Evolutionary conservation across 2,329 filamentous ascomycete genomes (phyloP).

Genomic region (Aspergillus aculeatus): DNA sequence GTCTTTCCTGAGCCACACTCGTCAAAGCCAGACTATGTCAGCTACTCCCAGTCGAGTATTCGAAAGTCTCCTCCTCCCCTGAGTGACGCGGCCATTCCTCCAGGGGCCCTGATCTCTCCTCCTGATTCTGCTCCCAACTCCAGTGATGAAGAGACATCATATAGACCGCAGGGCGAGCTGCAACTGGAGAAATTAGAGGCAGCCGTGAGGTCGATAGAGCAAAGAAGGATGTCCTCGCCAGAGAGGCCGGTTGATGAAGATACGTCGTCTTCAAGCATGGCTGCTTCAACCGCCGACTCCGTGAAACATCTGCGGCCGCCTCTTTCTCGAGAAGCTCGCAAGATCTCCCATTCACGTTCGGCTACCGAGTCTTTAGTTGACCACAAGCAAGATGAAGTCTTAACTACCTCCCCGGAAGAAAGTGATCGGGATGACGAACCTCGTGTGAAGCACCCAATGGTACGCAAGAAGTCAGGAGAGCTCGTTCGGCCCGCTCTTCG

Average conservation of each 20-base stretch:
- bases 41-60: constrained; percentile 59
- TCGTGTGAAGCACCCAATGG: constrained; percentile 78
- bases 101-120: constrained; percentile 83
- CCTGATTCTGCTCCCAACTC: constrained; percentile 80
- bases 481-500: constrained; percentile 89
- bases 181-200: constrained; percentile 69
- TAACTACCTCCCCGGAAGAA: constrained; percentile 46
- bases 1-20: constrained; percentile 28
- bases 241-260: constrained; percentile 24
- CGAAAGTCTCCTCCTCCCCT: constrained; percentile 82
- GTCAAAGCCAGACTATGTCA: constrained; percentile 21
- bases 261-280: constrained; percentile 32
- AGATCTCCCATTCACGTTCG: constrained; percentile 62
- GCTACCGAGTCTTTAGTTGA: constrained; percentile 56
- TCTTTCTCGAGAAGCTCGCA: constrained; percentile 56
- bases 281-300: constrained; percentile 18
- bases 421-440: constrained; percentile 61
- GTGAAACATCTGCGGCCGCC: constrained; percentile 34
- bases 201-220: constrained; percentile 75
- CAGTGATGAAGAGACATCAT: constrained; percentile 68
- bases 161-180: constrained; percentile 46
- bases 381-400: constrained; percentile 43
- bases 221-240: constrained; percentile 30
- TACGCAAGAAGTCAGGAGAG: constrained; percentile 97
- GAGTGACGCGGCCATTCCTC: constrained; percentile 73